Evolutionary conservation across 2,329 filamentous ascomycete species (phyloP).

Genomic region (Leptoxyphium fumago): DNA sequence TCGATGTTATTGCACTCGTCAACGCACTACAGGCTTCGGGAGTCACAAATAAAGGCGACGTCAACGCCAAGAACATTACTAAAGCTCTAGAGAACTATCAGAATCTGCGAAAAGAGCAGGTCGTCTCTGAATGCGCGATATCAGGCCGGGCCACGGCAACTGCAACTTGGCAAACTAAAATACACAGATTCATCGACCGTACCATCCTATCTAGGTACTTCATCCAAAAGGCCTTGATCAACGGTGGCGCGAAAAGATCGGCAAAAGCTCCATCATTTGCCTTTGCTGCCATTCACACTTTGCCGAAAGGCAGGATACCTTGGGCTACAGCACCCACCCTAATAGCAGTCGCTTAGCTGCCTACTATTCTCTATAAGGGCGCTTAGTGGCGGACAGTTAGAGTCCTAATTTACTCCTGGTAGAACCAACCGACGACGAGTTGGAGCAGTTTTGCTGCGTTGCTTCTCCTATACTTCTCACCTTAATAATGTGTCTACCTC

Average conservation of each 20-base stretch:
- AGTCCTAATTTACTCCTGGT: no score
- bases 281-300: neutral
- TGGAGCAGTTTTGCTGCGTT: no score
- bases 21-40: neutral
- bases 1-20: conserved; percentile 1
- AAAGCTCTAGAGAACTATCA: neutral
- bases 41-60: neutral
- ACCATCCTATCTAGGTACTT: neutral
- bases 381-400: no score
- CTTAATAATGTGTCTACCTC: no score
- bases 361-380: no score
- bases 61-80: neutral
- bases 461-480: no score
- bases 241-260: neutral
- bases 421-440: no score
- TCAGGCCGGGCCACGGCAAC: neutral
- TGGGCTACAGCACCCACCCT: neutral
- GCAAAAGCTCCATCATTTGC: neutral
- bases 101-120: neutral
- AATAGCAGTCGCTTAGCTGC: no score
- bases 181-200: neutral
- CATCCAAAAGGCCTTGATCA: neutral
- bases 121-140: neutral
- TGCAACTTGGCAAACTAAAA: neutral
- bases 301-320: neutral